Evolutionary conservation across 2,329 filamentous ascomycete species (phyloP), one percentile per base, ranked within the genome.

Genomic region (Dryadomyces sulphureus): DNA sequence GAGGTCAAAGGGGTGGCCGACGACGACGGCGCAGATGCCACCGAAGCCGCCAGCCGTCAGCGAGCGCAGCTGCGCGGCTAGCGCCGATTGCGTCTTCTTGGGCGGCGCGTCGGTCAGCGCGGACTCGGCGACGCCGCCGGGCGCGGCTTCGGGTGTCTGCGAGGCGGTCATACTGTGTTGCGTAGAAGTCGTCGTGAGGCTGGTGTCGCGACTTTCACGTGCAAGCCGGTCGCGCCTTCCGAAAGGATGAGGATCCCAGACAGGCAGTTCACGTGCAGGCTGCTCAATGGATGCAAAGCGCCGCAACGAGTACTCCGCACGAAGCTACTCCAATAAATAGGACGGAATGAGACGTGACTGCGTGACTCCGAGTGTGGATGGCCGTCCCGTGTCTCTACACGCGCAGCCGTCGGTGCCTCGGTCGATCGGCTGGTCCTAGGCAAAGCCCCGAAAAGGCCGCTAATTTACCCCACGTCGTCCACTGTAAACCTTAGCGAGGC

Each of bases 1-100:
- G 56, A 98, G 73, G 62, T 98, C 92, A 61, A 98, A 98, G 9
- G 92, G 92, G 64, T 98, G 92, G 48, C 92, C 84, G 49, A 96
- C 89, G 38, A 98, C 62, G 46, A 98, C 92, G 48, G 92, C 90
- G 68, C 86, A 96, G 41, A 98, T 65, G 56, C 92, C 92, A 55
- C 92, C 92, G 49, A 94, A 93, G 51, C 88, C 92, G 56, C 92
- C 92, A 7, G 90, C 90, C 8, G 74, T 81, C 44, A 98, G 75
- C 38, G 90, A 92, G 49, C 90, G 82, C 52, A 94, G 63, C 61
- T 78, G 74, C 19, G 72, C 24, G 60, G 38, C 45, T 14, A 65
- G 56, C 45, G 32, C 45, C 17, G 45, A 47, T 14, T 34, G 11
- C 4, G 32, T 2, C 21, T 34, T n/a, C 27, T 32, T 32, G 27